A percentile compares a stretch with the other conserved stretches of the same genome.
phyloP scores from a whole-genome alignment of 140 eudicot genomes.

The Oenanthe javanica region DNA sequence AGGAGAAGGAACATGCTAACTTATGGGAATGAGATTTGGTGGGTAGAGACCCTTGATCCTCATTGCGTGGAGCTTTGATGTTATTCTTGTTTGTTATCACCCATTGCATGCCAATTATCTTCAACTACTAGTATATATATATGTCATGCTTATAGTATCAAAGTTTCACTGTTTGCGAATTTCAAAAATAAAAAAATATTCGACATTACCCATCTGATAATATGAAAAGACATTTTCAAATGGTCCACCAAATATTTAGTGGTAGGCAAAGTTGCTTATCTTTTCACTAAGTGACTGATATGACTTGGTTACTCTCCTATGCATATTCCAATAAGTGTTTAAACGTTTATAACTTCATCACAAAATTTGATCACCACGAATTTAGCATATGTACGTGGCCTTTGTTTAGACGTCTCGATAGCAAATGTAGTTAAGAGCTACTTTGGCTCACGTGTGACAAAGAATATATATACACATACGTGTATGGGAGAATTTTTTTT shows the following conservation, averaged over 20 bases:
- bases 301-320: neutral
- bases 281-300: neutral
- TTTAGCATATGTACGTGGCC: neutral
- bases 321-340: neutral
- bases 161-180: neutral
- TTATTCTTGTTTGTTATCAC: conserved; percentile 3
- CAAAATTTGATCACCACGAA: neutral
- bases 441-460: neutral
- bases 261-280: conserved; percentile 7
- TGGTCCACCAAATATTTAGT: conserved; percentile 15
- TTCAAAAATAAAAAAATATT: neutral
- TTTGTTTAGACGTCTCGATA: neutral
- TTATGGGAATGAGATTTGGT: neutral
- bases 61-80: neutral
- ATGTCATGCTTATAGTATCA: neutral
- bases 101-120: neutral
- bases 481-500: too few species aligned
- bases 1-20: neutral
- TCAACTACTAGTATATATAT: too few species aligned
- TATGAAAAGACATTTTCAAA: neutral
- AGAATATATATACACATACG: neutral
- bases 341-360: neutral
- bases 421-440: neutral
- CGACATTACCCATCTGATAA: neutral
- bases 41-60: neutral